Base-by-base conservation (phyloP, 352 stramenopile genomes). In the Pythium grandisporangium region DNA sequence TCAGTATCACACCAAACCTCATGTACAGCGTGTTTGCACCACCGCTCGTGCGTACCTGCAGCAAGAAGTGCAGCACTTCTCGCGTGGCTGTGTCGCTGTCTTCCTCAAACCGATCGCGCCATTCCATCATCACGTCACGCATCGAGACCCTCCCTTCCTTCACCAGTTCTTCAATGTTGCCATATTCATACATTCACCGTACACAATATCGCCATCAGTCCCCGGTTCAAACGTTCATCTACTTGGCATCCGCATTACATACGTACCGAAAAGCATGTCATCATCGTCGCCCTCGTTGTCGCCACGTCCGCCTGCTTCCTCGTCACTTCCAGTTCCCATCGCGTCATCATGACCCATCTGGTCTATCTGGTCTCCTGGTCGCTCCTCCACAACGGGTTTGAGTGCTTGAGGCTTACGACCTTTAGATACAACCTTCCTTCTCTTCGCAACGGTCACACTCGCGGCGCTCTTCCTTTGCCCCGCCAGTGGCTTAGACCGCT, bases 11-110 rank as follows among this genome's bases (percentile, higher is more conserved):
- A n/a, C n/a, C n/a, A n/a, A n/a, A n/a, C n/a, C n/a, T n/a, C n/a
- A n/a, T n/a, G n/a, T n/a, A n/a, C n/a, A n/a, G n/a, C n/a, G n/a
- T n/a, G n/a, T n/a, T n/a, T n/a, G 30, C 38, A 23, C 32, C 20
- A n/a, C 17, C 29, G 4, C 33, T 24, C 6, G 36, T 48, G 27
- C 39, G 39, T 37, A 42, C 41, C 58, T 91, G 70, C 17, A 94
- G 27, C 16, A 91, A 56, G 42, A 93, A 76, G 41, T 91, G 84
- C 11, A 94, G 55, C 36, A 94, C 48, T 45, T 92, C 78, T 23
- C 71, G 70, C 22, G 59, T 77, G 17, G 65, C 71, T 6, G 56
- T 37, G 12, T 80, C 67, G 1, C 60, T 39, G 24, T 84, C 51
- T 16, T 72, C 59, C n/a, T 88, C 69, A 44, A 80, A 91, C 2